phyloP scores from a whole-genome alignment of 805 yeast species.

The Zygotorulaspora sp. region DNA sequence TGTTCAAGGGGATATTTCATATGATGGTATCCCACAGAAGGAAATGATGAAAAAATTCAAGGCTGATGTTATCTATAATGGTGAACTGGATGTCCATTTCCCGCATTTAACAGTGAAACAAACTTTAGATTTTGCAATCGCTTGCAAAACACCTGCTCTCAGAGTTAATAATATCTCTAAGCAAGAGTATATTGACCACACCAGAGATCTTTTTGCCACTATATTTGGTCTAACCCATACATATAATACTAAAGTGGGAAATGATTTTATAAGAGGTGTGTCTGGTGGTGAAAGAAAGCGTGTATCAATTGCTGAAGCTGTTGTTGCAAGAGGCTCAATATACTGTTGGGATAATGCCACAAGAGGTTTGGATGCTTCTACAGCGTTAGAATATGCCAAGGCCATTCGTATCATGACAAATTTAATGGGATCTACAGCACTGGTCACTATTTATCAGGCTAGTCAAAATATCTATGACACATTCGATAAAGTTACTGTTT shows the following conservation, averaged over 20 bases:
- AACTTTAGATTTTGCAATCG: conserved; percentile 66
- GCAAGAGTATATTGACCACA: conserved; percentile 44
- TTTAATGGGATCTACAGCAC: conserved; percentile 46
- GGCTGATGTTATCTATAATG: conserved; percentile 54
- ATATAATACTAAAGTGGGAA: conserved; percentile 50
- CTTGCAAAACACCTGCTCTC: conserved; percentile 58
- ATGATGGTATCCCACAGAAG: conserved; percentile 55
- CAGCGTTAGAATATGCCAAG: conserved; percentile 58
- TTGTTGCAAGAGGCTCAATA: conserved; percentile 52
- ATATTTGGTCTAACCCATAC: conserved; percentile 55
- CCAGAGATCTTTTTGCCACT: conserved; percentile 36
- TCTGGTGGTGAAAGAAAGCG: conserved; percentile 87
- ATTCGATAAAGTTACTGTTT: conserved; percentile 50
- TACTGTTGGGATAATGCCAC: conserved; percentile 73
- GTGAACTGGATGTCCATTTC: conserved; percentile 66
- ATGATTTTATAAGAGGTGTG: conserved; percentile 61
- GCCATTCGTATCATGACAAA: conserved; percentile 54
- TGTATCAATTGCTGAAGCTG: conserved; percentile 77
- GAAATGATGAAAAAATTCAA: conserved; percentile 58
- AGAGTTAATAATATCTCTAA: conserved; percentile 47
- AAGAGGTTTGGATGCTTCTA: conserved; percentile 72
- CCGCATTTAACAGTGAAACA: conserved; percentile 73
- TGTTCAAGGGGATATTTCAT: conserved; percentile 52
- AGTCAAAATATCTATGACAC: conserved; percentile 50
- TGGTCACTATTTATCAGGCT: conserved; percentile 61